Evolutionary conservation across 2,329 filamentous ascomycete genomes (phyloP).

Genomic region (Chlorencoelia australis): DNA sequence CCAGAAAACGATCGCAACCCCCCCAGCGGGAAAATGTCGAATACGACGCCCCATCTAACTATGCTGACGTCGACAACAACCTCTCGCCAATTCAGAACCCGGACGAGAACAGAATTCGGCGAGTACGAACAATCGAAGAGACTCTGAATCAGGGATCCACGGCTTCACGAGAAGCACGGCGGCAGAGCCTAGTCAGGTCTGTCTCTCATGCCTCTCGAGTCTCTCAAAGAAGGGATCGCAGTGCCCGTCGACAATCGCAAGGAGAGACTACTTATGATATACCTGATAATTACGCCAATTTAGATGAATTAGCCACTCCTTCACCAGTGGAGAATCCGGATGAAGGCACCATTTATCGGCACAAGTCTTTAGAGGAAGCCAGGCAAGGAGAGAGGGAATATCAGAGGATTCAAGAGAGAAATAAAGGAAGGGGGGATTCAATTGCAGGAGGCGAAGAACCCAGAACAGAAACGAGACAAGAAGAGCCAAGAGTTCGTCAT

Average conservation of each 20-base stretch:
- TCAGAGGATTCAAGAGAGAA: constrained; percentile 8
- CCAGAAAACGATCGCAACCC: no score
- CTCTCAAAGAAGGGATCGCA: no score
- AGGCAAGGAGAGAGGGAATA: constrained; percentile 14
- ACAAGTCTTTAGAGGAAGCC: constrained; percentile 32
- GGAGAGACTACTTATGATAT: constrained; percentile 13
- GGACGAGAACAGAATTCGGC: constrained; percentile 27
- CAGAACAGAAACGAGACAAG: constrained; percentile 8
- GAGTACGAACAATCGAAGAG: constrained; percentile 30
- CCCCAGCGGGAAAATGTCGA: constrained; percentile 4
- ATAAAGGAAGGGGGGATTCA: constrained; percentile 3
- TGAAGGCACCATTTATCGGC: constrained; percentile 29
- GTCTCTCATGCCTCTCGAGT: no score
- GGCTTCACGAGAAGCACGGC: background rate
- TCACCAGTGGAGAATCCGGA: constrained; percentile 36
- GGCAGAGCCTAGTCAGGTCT: background rate
- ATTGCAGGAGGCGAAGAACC: constrained; percentile 3
- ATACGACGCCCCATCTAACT: constrained; percentile 31
- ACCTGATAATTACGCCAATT: constrained; percentile 30
- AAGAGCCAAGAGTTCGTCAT: constrained; percentile 8
- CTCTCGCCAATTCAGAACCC: constrained; percentile 35
- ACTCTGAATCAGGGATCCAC: no score
- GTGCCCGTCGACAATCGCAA: constrained; percentile 2
- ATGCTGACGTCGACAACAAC: constrained; percentile 33
- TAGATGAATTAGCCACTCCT: constrained; percentile 34